Conservation (phyloP, 495 filamentous ascomycete species). For the Aspergillus incahuasiensis region DNA sequence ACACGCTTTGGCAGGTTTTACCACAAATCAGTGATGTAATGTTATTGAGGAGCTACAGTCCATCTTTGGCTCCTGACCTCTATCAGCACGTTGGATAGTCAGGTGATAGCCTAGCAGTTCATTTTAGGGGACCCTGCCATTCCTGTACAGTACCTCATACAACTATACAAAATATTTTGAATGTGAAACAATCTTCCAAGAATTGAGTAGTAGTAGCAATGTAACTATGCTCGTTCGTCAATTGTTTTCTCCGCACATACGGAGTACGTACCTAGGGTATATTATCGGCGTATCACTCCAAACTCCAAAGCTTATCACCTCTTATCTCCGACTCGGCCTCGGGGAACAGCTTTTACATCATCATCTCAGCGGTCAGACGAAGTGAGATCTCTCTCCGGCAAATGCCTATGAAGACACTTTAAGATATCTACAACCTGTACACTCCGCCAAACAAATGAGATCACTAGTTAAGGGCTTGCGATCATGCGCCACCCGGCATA, state of each 20-base stretch:
- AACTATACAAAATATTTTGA: no score
- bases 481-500: conserved; percentile 1
- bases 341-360: neutral
- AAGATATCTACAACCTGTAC: neutral
- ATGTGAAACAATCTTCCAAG: no score
- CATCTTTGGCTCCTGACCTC: no score
- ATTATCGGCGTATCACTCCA: no score
- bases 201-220: neutral
- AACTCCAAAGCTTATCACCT: neutral
- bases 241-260: neutral
- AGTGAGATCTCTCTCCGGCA: neutral
- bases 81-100: no score
- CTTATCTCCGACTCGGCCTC: conserved; percentile 18
- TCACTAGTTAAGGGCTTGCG: conserved; percentile 10
- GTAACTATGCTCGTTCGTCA: neutral
- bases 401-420: neutral
- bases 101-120: no score
- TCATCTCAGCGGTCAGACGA: neutral
- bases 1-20: conserved; percentile 34
- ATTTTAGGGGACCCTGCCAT: no score
- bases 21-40: neutral
- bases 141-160: no score
- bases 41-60: neutral
- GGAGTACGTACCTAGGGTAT: no score
- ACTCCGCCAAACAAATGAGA: neutral